Base-by-base conservation (phyloP, 2,329 filamentous ascomycete species). In the Harringtonia lauricola region DNA sequence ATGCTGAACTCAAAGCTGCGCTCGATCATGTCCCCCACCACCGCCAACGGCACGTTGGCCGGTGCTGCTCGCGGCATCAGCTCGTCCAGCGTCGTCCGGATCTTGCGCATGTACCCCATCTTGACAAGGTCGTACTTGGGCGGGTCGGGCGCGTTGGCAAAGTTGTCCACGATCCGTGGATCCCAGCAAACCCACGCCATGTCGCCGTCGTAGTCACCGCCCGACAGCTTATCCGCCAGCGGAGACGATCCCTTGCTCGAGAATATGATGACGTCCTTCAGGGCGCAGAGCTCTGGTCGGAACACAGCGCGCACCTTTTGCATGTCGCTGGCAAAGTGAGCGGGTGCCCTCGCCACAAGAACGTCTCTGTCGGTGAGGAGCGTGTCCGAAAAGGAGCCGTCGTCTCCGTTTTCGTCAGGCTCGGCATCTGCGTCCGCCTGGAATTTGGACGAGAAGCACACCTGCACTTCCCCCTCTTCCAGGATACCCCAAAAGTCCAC, bases 221-320 rank as follows among this genome's bases (percentile, higher is more conserved):
- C 86, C 1, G 83, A 86, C 0, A 90, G 65, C 52, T 81, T 79
- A 9, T 77, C 73, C 0, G 84, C 86, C 0, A 88, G 67, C 0
- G 84, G 75, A 1, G 62, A 64, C 22, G 70, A 56, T 0, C 83
- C 83, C 47, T 71, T 74, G 0, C 66, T 68, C 0, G 85, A 70
- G 51, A 96, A 95, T 0, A 95, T 72, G 14, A 92, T 70, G 1
- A 95, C 79, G 52, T 95, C 83, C 47, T 83, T 83, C 0, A 95
- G 60, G 3, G 76, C 73, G 3, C 79, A 74, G 0, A 90, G 63
- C 35, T 79, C 69, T 0, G 70, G 67, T n/a, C 65, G 70, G 47
- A 71, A 76, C 0, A 80, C 75, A 0, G 68, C 73, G 31, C 61
- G 69, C 8, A 82, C 80, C 44, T 72, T 81, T 53, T 89, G 85